A percentile compares a stretch with the other conserved stretches of the same genome.
phyloP scores from a whole-genome alignment of 2,329 filamentous ascomycete genomes.

The Calonectria leucothoes region DNA sequence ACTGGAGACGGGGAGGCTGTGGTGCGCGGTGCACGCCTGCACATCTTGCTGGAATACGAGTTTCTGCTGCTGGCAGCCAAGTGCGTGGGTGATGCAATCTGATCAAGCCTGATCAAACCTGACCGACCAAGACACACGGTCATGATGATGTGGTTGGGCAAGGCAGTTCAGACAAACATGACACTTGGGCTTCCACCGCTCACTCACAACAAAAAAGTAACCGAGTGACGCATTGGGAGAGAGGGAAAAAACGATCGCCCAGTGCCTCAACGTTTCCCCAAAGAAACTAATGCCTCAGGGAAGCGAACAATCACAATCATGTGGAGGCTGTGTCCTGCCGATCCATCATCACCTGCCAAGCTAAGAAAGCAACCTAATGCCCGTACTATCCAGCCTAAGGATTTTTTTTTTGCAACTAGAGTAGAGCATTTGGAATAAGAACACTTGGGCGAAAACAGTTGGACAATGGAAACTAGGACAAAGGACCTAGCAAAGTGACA shows the following conservation, averaged over 20 bases:
- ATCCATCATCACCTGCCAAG: neutral
- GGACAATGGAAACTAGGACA: neutral
- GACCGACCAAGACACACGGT: neutral
- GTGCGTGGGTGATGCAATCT: neutral
- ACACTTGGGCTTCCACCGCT: neutral
- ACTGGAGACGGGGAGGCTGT: neutral
- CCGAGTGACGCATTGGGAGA: neutral
- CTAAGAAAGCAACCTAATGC: neutral
- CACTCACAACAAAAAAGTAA: neutral
- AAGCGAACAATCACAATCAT: neutral
- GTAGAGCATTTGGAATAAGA: neutral
- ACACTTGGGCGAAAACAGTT: neutral
- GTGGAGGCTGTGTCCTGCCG: neutral
- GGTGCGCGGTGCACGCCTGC: neutral
- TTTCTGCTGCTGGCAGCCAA: neutral
- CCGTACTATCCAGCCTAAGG: neutral
- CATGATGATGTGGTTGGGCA: neutral
- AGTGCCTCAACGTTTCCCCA: neutral
- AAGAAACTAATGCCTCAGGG: neutral
- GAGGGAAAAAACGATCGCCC: neutral
- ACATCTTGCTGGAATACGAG: neutral
- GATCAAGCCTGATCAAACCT: neutral
- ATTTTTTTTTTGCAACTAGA: too few relatives aligned
- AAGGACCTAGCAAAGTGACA: neutral
- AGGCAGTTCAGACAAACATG: neutral